These are phyloP conservation scores for Chlorella sp. DNA, from an alignment of 139 green algal genomes.

Conservation along the genomic window DNA sequence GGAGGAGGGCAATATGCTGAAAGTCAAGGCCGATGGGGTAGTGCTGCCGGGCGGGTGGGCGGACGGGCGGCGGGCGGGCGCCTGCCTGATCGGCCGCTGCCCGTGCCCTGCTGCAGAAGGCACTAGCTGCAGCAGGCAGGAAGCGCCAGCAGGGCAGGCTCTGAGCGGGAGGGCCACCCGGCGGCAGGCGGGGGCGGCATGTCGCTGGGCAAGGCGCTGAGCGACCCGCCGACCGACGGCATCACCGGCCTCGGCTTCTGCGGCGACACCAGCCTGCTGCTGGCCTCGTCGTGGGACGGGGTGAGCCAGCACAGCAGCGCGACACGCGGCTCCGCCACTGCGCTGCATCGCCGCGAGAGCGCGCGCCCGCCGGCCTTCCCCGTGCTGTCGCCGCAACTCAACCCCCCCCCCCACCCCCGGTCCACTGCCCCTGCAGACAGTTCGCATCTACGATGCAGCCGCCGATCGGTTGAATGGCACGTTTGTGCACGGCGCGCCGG, in stretches of 20 bases:
- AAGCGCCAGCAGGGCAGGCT: neutral
- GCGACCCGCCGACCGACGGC: slow-evolving; percentile 62
- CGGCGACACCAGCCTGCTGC: slow-evolving; percentile 47
- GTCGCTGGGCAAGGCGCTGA: slow-evolving; percentile 38
- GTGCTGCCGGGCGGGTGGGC: neutral
- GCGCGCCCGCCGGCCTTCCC: too few species aligned
- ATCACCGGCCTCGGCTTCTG: slow-evolving; percentile 68
- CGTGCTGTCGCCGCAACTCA: too few species aligned
- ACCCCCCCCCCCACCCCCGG: neutral
- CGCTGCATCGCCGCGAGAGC: too few species aligned
- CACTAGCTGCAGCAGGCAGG: neutral
- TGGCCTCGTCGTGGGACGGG: slow-evolving; percentile 79
- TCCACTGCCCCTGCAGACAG: slow-evolving; percentile 36
- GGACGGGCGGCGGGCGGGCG: neutral
- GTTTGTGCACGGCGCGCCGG: slow-evolving; percentile 52
- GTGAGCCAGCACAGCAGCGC: slow-evolving; percentile 37
- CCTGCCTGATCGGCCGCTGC: neutral
- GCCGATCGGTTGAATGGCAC: slow-evolving; percentile 37
- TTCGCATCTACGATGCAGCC: slow-evolving; percentile 70
- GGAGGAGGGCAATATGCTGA: too few species aligned
- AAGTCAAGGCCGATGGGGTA: neutral
- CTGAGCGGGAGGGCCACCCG: too few species aligned
- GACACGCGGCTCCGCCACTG: too few species aligned
- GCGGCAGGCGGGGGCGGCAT: neutral
- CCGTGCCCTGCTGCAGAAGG: neutral